A percentile compares a stretch with the other conserved stretches of the same genome.
Evolutionary conservation across 164 flowering plant genomes (phyloP).

Genomic region (Berberis vulgaris): DNA sequence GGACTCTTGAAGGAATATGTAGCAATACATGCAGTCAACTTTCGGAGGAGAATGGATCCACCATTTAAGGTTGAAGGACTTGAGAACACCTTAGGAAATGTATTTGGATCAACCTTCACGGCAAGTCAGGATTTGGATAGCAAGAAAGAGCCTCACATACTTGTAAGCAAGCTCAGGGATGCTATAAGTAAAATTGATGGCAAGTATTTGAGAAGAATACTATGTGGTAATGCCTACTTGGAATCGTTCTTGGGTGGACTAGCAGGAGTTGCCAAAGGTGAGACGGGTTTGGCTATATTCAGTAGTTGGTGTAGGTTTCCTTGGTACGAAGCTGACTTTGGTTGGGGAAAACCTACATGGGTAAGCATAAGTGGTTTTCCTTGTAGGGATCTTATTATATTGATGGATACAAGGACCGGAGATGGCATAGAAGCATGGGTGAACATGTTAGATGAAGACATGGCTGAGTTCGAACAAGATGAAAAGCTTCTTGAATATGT

Average conservation of each 20-base stretch:
- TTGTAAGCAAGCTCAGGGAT: constrained; percentile 11
- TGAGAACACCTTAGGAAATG: constrained; percentile 32
- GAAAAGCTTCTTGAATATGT: too few species aligned
- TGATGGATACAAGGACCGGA: constrained; percentile 17
- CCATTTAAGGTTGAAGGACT: constrained; percentile 19
- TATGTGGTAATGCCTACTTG: background rate
- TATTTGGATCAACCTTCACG: constrained; percentile 7
- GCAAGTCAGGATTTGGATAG: background rate
- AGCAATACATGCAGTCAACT: constrained; percentile 26
- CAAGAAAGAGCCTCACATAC: background rate
- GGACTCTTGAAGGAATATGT: constrained; percentile 3
- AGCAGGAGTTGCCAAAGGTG: constrained; percentile 1
- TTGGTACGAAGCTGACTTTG: constrained; percentile 29
- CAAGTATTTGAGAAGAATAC: constrained; percentile 5
- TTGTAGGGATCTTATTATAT: constrained; percentile 13
- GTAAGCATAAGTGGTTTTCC: constrained; percentile 1
- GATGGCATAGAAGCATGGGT: constrained; percentile 18
- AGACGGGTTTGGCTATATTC: constrained; percentile 9
- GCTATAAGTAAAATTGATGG: constrained; percentile 6
- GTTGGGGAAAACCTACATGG: constrained; percentile 45
- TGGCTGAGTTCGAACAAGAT: background rate
- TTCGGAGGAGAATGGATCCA: constrained; percentile 26
- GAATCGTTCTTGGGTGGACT: background rate
- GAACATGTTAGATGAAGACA: background rate
- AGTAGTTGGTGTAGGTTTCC: constrained; percentile 26